Evolutionary conservation across 108 stramenopile species (phyloP).

Genomic region (Cyclotella kingstonii): DNA sequence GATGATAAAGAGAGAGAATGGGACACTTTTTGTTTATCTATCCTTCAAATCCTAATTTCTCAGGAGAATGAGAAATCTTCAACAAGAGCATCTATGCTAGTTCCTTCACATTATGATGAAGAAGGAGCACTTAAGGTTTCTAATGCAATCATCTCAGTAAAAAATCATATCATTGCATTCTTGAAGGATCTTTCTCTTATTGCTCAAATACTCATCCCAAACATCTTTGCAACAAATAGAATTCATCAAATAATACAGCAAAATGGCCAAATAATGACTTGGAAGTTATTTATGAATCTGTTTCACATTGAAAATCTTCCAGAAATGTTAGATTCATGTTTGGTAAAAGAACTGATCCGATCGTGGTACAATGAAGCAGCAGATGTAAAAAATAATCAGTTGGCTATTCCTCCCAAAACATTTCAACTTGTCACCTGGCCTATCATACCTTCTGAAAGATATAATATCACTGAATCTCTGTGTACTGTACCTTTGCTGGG

Average conservation of each 20-base stretch:
- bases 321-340: slow-evolving; percentile 50
- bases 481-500: slow-evolving; percentile 34
- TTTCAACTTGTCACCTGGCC: slow-evolving; percentile 70
- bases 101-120: not conserved
- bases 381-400: slow-evolving; percentile 5
- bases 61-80: slow-evolving; percentile 4
- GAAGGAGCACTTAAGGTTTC: slow-evolving; percentile 13
- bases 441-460: slow-evolving; percentile 16
- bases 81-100: slow-evolving; percentile 1
- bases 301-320: slow-evolving; percentile 51
- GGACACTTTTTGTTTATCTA: slow-evolving; percentile 12
- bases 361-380: slow-evolving; percentile 36
- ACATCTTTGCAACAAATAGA: slow-evolving; percentile 16
- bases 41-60: slow-evolving; percentile 17
- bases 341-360: slow-evolving; percentile 40
- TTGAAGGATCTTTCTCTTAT: slow-evolving; percentile 55
- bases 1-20: slow-evolving; percentile 7
- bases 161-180: slow-evolving; percentile 57
- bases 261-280: not conserved
- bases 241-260: not conserved
- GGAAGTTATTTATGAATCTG: slow-evolving; percentile 31
- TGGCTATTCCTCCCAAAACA: slow-evolving; percentile 5
- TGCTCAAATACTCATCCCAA: slow-evolving; percentile 59
- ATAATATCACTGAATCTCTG: slow-evolving; percentile 5
- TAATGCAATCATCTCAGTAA: slow-evolving; percentile 55